These are phyloP conservation scores for Candida vartiovaarae DNA, from an alignment of 805 yeast genomes.

Conservation along the genomic window DNA sequence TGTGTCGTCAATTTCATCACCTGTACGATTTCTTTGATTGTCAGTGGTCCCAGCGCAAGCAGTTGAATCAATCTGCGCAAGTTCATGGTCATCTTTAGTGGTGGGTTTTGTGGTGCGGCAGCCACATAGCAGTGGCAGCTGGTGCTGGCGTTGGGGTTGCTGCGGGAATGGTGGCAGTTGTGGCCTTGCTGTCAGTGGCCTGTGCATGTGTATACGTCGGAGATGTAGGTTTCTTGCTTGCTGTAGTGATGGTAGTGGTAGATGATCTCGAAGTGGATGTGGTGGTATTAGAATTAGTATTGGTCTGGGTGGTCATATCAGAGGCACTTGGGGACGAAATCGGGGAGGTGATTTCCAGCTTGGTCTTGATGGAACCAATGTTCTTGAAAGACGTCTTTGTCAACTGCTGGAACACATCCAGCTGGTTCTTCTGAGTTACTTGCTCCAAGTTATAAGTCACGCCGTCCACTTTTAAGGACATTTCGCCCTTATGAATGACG, in stretches of 20 bases:
- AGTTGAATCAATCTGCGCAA: slow-evolving; percentile 35
- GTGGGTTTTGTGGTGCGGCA: slow-evolving; percentile 1
- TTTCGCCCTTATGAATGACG: slow-evolving; percentile 16
- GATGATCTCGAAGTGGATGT: too few species aligned
- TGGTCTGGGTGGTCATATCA: too few species aligned
- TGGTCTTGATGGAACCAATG: slow-evolving; percentile 12
- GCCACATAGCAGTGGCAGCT: neutral
- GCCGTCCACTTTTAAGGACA: slow-evolving; percentile 11
- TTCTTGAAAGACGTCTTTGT: slow-evolving; percentile 16
- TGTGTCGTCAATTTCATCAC: slow-evolving; percentile 23
- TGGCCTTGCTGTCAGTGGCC: neutral
- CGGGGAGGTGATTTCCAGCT: slow-evolving; percentile 8
- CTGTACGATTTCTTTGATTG: slow-evolving; percentile 25
- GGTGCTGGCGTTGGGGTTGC: neutral
- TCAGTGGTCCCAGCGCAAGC: slow-evolving; percentile 42
- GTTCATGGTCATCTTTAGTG: slow-evolving; percentile 12
- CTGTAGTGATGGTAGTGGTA: too few species aligned
- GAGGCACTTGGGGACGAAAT: slow-evolving; percentile 5
- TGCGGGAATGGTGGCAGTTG: neutral
- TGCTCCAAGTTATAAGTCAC: slow-evolving; percentile 3
- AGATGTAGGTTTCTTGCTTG: neutral
- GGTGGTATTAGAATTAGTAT: too few species aligned
- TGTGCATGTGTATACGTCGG: slow-evolving; percentile 1
- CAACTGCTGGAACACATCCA: slow-evolving; percentile 20
- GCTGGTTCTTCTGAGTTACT: slow-evolving; percentile 1